phyloP scores from a whole-genome alignment of 2,329 filamentous ascomycete genomes.

The Verticillium zaregamsianum region DNA sequence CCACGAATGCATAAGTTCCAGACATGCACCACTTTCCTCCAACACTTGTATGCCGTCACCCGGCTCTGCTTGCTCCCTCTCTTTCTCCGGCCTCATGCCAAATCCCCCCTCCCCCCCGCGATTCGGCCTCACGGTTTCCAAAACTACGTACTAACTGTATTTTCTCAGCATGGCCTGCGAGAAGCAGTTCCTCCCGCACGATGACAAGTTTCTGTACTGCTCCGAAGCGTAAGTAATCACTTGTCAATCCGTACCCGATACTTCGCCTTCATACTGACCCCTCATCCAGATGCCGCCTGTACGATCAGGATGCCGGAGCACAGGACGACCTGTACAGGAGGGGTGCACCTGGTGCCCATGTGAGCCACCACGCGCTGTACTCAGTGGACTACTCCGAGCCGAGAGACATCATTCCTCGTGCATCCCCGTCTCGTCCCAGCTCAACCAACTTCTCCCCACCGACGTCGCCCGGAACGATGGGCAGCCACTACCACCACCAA shows the following conservation, averaged over 20 bases:
- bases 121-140: conserved; percentile 27
- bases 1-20: neutral
- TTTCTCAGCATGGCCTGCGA: conserved; percentile 58
- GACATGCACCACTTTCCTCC: neutral
- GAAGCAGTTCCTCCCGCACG: conserved; percentile 58
- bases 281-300: conserved; percentile 44
- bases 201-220: conserved; percentile 57
- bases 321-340: neutral
- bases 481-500: conserved; percentile 21
- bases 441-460: conserved; percentile 52
- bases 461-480: conserved; percentile 34
- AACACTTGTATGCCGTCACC: neutral
- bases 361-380: conserved; percentile 38
- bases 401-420: conserved; percentile 59
- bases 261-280: conserved; percentile 14
- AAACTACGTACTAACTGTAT: conserved; percentile 21
- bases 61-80: neutral
- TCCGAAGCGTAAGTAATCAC: conserved; percentile 52
- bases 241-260: neutral
- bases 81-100: neutral
- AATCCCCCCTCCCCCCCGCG: neutral
- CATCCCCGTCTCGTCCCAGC: conserved; percentile 57
- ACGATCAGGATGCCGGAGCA: conserved; percentile 37
- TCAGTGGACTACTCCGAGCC: conserved; percentile 45
- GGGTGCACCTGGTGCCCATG: neutral